Evolutionary conservation across 768 basidiomycete genomes (phyloP).

Genomic region (Lentinula sp.): DNA sequence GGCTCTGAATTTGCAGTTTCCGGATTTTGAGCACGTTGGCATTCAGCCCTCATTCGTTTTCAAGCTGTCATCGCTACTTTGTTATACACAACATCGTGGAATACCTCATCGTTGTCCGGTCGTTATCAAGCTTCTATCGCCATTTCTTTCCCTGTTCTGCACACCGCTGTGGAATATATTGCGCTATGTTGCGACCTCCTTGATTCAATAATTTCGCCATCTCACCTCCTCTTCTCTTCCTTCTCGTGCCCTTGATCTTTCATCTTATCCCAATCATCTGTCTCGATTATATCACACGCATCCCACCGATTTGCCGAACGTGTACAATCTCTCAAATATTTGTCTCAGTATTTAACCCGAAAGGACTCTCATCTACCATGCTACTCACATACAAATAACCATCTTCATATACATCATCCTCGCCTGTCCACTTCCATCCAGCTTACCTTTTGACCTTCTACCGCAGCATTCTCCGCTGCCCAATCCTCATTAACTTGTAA

Average conservation of each 20-base stretch:
- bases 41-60: not conserved
- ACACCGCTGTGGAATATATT: not conserved
- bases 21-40: not conserved
- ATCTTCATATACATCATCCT: not conserved
- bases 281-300: slow-evolving; percentile 7
- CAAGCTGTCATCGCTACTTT: not conserved
- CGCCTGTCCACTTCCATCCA: not conserved
- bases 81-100: not conserved
- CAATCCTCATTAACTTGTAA: not conserved
- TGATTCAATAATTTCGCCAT: too few species aligned
- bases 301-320: slow-evolving; percentile 8
- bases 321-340: slow-evolving; percentile 7
- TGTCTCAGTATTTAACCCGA: slow-evolving; percentile 12
- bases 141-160: not conserved
- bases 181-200: not conserved
- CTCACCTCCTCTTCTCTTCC: not conserved
- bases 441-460: not conserved
- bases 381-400: not conserved
- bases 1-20: slow-evolving; percentile 4
- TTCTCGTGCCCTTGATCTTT: slow-evolving; percentile 6
- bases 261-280: slow-evolving; percentile 8
- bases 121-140: not conserved
- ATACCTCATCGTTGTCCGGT: not conserved
- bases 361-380: slow-evolving; percentile 6
- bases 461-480: not conserved